Evolutionary conservation across 495 filamentous ascomycete species (phyloP).

Genomic region (Penicillium taxi): DNA sequence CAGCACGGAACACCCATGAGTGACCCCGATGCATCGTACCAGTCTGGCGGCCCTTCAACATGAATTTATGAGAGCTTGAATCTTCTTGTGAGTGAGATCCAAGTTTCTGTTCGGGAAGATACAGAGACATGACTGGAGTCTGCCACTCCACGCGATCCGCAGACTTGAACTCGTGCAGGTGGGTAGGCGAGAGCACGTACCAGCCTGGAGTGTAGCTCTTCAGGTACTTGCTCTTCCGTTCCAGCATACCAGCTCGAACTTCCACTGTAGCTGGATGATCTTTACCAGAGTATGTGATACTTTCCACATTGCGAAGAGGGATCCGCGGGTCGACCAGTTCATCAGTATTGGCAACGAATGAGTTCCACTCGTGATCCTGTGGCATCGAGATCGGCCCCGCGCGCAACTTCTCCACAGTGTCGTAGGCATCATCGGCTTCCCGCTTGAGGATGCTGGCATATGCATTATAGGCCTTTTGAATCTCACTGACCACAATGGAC

Average conservation of each 20-base stretch:
- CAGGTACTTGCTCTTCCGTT: slow-evolving; percentile 96
- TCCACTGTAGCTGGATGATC: slow-evolving; percentile 82
- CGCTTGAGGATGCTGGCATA: slow-evolving; percentile 82
- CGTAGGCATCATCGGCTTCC: slow-evolving; percentile 75
- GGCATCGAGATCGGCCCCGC: slow-evolving; percentile 79
- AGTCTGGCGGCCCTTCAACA: slow-evolving; percentile 91
- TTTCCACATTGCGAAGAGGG: slow-evolving; percentile 66
- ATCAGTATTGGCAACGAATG: slow-evolving; percentile 73
- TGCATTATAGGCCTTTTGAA: slow-evolving; percentile 92
- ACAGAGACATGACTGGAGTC: slow-evolving; percentile 89
- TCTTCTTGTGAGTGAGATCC: slow-evolving; percentile 81
- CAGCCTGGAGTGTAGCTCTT: slow-evolving; percentile 97
- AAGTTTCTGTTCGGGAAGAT: slow-evolving; percentile 88
- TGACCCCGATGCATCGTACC: slow-evolving; percentile 91
- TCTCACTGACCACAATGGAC: slow-evolving; percentile 90
- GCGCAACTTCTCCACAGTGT: slow-evolving; percentile 73
- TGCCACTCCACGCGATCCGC: slow-evolving; percentile 63
- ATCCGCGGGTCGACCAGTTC: slow-evolving; percentile 82
- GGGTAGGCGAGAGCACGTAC: slow-evolving; percentile 95
- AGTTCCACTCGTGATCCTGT: slow-evolving; percentile 82
- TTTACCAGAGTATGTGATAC: slow-evolving; percentile 89
- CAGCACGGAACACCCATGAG: slow-evolving; percentile 94
- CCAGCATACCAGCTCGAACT: slow-evolving; percentile 80
- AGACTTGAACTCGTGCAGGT: slow-evolving; percentile 96
- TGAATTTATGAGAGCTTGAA: slow-evolving; percentile 93